These are phyloP conservation scores for Fusarium sp. DNA, from an alignment of 2,329 filamentous ascomycete genomes.

Conservation along the genomic window DNA sequence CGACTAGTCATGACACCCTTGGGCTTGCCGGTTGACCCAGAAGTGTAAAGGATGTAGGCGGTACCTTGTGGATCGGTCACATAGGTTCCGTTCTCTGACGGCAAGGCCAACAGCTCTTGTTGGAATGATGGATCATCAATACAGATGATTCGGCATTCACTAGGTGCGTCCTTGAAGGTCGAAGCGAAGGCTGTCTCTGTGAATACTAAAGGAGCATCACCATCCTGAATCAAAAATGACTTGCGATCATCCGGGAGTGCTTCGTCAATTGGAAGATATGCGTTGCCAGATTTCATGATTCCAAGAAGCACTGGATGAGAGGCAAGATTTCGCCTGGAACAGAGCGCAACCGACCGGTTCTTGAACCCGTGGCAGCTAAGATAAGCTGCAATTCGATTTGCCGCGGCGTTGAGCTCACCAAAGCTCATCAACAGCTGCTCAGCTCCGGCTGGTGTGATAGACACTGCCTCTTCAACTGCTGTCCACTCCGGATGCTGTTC, in stretches of 20 bases:
- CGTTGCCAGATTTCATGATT: constrained; percentile 9
- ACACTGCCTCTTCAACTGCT: constrained; percentile 8
- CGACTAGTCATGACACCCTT: constrained; percentile 6
- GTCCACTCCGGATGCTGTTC: constrained; percentile 7
- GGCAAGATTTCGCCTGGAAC: not conserved
- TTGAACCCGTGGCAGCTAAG: not conserved
- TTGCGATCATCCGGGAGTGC: constrained; percentile 7
- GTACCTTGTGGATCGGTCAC: not conserved
- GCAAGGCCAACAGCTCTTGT: not conserved
- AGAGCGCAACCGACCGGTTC: constrained; percentile 6
- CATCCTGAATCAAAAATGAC: constrained; percentile 4
- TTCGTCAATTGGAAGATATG: constrained; percentile 7
- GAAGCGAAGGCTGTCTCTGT: constrained; percentile 3
- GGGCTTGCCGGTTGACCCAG: not conserved
- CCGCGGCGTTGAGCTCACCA: not conserved
- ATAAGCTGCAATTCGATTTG: constrained; percentile 5
- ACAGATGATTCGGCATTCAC: not conserved
- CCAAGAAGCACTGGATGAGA: constrained; percentile 2
- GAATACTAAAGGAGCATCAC: not conserved
- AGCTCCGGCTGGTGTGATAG: not conserved
- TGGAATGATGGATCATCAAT: constrained; percentile 1
- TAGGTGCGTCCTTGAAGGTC: not conserved
- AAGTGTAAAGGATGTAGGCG: not conserved
- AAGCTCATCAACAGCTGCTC: constrained; percentile 4
- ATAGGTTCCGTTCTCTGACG: not conserved